Percentiles rank a stretch among this genome's conserved stretches.
Conservation (phyloP, 805 yeast species). For the Jamesozyma lodderae region DNA sequence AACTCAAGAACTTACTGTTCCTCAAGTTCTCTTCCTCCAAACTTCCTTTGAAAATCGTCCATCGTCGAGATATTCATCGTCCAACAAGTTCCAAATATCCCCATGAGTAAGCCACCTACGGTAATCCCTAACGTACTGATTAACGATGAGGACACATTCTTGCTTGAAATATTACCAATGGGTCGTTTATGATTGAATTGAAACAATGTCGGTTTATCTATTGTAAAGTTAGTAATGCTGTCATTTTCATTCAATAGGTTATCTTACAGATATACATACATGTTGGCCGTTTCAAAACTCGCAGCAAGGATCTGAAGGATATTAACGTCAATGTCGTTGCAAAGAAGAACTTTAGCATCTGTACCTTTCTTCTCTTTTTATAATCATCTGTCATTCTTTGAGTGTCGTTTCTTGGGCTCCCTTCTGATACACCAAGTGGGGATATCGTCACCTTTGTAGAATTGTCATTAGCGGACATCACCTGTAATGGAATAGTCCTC, state of each 20-base stretch:
- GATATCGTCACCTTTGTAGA: no score
- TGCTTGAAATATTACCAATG: constrained; percentile 27
- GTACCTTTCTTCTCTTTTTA: constrained; percentile 54
- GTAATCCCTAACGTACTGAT: constrained; percentile 74
- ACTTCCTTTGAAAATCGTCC: constrained; percentile 42
- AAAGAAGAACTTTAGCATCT: constrained; percentile 64
- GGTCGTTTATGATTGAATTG: constrained; percentile 62
- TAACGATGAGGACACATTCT: constrained; percentile 33
- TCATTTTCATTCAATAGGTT: not conserved
- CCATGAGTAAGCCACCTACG: constrained; percentile 60
- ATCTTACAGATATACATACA: constrained; percentile 29
- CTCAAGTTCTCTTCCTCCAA: not conserved
- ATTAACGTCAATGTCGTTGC: constrained; percentile 64
- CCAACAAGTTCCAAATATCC: constrained; percentile 73
- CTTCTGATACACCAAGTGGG: not conserved
- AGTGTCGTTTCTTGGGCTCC: not conserved
- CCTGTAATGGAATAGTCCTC: no score
- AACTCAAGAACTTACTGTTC: no score
- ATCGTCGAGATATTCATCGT: constrained; percentile 59
- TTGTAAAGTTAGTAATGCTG: not conserved
- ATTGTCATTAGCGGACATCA: no score
- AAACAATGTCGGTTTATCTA: constrained; percentile 59
- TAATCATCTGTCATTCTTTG: constrained; percentile 31
- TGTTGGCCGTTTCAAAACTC: constrained; percentile 63
- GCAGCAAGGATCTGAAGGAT: constrained; percentile 64